Base-by-base conservation (phyloP, 2,329 filamentous ascomycete genomes). In the Colletotrichum musae region DNA sequence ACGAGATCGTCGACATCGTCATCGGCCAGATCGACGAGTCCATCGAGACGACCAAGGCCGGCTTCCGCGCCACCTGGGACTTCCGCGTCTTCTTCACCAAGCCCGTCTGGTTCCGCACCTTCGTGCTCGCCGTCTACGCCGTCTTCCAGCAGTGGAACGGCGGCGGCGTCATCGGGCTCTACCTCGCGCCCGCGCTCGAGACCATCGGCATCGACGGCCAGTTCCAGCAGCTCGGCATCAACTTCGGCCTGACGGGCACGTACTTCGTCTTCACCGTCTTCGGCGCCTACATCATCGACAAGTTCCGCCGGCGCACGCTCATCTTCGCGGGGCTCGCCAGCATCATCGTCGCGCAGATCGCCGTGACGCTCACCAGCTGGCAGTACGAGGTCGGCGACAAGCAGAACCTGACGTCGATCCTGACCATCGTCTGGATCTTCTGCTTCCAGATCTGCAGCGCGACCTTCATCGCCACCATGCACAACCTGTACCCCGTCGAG, bases 401-500 rank as follows among this genome's bases (percentile, higher is more conserved):
- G 26, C 75, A 70, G 26, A 73, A 75, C 16, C 77, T 80, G 1
- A 76, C 81, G 4, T 81, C 81, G 5, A 79, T 75, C 4, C 74
- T 85, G 3, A 84, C 82, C 0, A 77, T 86, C 3, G 75, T 84
- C 56, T 86, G 82, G 81, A 81, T 86, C 48, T 86, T 84, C 72
- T 72, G 81, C 56, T 86, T 85, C 75, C 84, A 86, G 72, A 78
- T 84, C 18, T 84, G 80, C 73, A 83, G 80, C 1, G 80, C 84
- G 0, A 77, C 78, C 1, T 78, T 85, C 43, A 81, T 85, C 57
- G 83, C 83, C 4, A 85, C 82, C 4, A 83, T 84, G 82, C 82
- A 85, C 72, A 84, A 84, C 70, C 77, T 85, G 13, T 84, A 84
- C 62, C 82, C 82, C 0, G 79, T 84, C 58, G 82, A 84, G 73